Evolutionary conservation across 192 early-diverging fungal species (phyloP).

Genomic region (Polychytrium aggregatum): DNA sequence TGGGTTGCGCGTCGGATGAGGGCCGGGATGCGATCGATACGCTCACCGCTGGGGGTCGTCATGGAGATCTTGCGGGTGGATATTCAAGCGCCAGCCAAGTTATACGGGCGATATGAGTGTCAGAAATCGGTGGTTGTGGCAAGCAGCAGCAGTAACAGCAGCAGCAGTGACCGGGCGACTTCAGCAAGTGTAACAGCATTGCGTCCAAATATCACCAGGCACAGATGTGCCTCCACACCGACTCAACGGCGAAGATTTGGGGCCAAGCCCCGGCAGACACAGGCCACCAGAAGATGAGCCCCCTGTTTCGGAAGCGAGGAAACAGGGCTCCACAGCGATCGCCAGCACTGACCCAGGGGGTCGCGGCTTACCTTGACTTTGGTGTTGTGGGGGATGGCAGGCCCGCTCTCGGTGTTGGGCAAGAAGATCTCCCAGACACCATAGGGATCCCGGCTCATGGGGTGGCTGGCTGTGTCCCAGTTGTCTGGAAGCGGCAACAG

Average conservation of each 20-base stretch:
- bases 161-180: neutral
- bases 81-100: too few species aligned
- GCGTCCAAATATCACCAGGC: too few species aligned
- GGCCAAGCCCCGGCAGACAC: too few species aligned
- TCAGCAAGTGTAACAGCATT: too few species aligned
- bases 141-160: neutral
- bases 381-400: slow-evolving; percentile 69
- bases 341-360: too few species aligned
- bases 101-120: too few species aligned
- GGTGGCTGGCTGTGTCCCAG: slow-evolving; percentile 67
- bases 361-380: slow-evolving; percentile 78
- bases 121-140: too few species aligned
- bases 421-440: slow-evolving; percentile 73
- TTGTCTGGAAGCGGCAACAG: slow-evolving; percentile 38
- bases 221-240: too few species aligned
- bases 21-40: slow-evolving; percentile 82
- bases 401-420: slow-evolving; percentile 46
- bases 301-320: too few species aligned
- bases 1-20: slow-evolving; percentile 79
- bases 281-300: too few species aligned
- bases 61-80: slow-evolving; percentile 49
- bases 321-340: too few species aligned
- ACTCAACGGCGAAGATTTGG: too few species aligned
- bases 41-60: slow-evolving; percentile 57
- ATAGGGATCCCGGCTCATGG: slow-evolving; percentile 68